Conservation (phyloP, 2,329 filamentous ascomycete species). For the Claviceps citrina region DNA sequence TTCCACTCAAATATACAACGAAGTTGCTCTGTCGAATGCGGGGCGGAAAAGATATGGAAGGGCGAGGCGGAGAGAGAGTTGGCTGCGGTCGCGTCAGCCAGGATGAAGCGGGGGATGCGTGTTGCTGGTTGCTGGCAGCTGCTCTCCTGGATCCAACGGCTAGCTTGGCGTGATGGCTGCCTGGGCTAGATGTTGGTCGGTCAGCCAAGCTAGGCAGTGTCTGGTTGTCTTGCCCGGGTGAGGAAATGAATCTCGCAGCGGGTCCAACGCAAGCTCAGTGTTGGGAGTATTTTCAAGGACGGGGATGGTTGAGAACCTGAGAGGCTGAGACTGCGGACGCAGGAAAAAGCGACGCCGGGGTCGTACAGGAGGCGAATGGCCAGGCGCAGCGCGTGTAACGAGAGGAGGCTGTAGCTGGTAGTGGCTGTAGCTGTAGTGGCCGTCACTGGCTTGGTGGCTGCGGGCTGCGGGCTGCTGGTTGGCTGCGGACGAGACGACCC, state of each 20-base stretch:
- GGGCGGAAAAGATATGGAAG: slow-evolving; percentile 2
- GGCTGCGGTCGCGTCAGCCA: slow-evolving; percentile 7
- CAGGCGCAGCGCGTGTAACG: not conserved
- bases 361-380: slow-evolving; percentile 1
- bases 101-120: slow-evolving; percentile 7
- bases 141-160: not conserved
- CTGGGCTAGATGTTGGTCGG: not conserved
- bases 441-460: too few relatives aligned
- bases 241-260: not conserved
- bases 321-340: not conserved
- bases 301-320: not conserved
- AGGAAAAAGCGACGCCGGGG: slow-evolving; percentile 1
- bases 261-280: not conserved
- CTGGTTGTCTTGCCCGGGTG: not conserved
- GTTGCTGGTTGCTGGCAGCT: not conserved
- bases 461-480: too few relatives aligned
- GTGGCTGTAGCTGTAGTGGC: not conserved
- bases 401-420: not conserved
- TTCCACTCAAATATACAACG: not conserved
- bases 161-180: not conserved
- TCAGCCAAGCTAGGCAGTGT: not conserved
- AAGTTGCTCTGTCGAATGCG: not conserved
- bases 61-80: slow-evolving; percentile 3
- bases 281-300: not conserved
- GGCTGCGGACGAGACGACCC: too few relatives aligned